A percentile compares a stretch with the other conserved stretches of the same genome.
phyloP scores from a whole-genome alignment of 2,329 filamentous ascomycete species.

The Xylaria arbuscula region DNA sequence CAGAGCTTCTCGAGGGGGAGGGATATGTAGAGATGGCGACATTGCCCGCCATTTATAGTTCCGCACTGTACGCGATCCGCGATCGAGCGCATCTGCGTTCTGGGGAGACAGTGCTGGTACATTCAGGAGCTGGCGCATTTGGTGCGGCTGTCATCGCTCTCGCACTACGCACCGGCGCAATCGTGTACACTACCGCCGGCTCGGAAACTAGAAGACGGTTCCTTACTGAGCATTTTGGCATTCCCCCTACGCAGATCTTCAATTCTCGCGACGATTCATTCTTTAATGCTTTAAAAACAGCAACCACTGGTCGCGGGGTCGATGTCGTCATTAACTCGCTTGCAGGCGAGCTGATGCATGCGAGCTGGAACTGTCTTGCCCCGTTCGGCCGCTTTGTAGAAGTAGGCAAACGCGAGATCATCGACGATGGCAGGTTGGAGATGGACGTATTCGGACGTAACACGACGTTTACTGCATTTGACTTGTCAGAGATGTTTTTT shows the following conservation, averaged over 20 bases:
- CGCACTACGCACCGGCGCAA: constrained; percentile 47
- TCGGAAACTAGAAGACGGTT: constrained; percentile 35
- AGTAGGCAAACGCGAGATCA: constrained; percentile 53
- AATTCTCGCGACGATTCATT: constrained; percentile 49
- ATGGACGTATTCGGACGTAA: constrained; percentile 55
- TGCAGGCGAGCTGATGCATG: constrained; percentile 31
- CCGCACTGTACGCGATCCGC: constrained; percentile 50
- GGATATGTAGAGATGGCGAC: constrained; percentile 39
- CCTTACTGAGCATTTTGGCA: constrained; percentile 44
- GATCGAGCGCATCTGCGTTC: constrained; percentile 44
- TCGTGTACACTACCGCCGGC: constrained; percentile 48
- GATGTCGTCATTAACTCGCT: constrained; percentile 37
- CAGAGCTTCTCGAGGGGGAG: constrained; percentile 27
- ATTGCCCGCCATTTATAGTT: constrained; percentile 41
- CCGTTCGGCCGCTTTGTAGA: constrained; percentile 52
- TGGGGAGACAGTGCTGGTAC: constrained; percentile 52
- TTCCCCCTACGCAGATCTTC: constrained; percentile 50
- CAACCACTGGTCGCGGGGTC: constrained; percentile 31
- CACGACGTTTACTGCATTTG: constrained; percentile 54
- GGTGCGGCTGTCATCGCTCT: constrained; percentile 53
- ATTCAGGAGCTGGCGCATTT: constrained; percentile 51
- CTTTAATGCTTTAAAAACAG: constrained; percentile 41
- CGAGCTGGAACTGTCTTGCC: constrained; percentile 51
- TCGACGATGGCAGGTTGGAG: constrained; percentile 50
- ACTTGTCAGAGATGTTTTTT: constrained; percentile 45